Evolutionary conservation across 1,139 yeast species (phyloP).

Genomic region (Ogataea hybrid): DNA sequence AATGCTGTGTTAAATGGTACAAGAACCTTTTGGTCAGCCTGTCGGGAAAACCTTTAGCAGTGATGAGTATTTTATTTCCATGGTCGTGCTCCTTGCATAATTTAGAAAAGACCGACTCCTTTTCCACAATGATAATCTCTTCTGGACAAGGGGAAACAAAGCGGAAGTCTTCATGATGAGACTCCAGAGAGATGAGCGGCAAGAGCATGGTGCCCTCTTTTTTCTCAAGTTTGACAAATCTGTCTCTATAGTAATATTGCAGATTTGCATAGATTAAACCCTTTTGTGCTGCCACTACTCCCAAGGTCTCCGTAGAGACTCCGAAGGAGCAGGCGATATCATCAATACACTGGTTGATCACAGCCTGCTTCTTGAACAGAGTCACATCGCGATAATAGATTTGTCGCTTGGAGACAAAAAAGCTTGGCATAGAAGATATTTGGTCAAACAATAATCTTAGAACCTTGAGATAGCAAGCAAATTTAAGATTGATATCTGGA

Average conservation of each 20-base stretch:
- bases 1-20: conserved; percentile 41
- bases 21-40: conserved; percentile 61
- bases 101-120: conserved; percentile 42
- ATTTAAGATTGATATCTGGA: conserved; percentile 15
- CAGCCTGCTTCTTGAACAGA: conserved; percentile 48
- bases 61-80: conserved; percentile 42
- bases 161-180: conserved; percentile 21
- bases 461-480: conserved; percentile 25
- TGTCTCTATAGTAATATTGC: conserved; percentile 11
- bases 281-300: conserved; percentile 59
- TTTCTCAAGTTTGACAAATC: conserved; percentile 4
- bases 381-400: conserved; percentile 63
- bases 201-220: conserved; percentile 25
- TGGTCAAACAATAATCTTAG: conserved; percentile 22
- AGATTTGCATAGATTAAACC: conserved; percentile 51
- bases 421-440: conserved; percentile 10
- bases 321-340: conserved; percentile 31
- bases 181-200: conserved; percentile 27
- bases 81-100: conserved; percentile 45
- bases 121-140: conserved; percentile 58
- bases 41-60: conserved; percentile 78
- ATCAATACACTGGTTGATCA: conserved; percentile 43
- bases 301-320: conserved; percentile 37
- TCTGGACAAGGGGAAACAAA: conserved; percentile 21
- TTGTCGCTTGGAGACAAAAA: conserved; percentile 55